Conservation (phyloP, 2,329 filamentous ascomycete genomes). For the Ceratocystis variospora region DNA sequence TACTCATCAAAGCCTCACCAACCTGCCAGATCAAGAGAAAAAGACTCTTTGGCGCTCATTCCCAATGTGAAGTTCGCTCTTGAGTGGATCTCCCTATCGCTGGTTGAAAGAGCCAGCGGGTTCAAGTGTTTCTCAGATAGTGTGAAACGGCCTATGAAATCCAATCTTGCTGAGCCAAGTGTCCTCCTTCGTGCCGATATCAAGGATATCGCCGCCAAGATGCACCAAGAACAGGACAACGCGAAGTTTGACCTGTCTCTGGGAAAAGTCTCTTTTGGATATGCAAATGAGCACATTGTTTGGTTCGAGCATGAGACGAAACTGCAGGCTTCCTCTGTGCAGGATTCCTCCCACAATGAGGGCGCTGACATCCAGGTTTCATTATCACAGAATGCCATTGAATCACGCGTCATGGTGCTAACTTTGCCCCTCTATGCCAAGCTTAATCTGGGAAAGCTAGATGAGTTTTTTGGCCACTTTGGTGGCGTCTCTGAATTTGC, state of each 20-base stretch:
- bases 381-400: conserved; percentile 33
- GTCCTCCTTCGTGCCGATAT: conserved; percentile 40
- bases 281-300: conserved; percentile 47
- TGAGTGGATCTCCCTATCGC: conserved; percentile 40
- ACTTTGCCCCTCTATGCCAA: conserved; percentile 65
- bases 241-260: conserved; percentile 23
- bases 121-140: conserved; percentile 38
- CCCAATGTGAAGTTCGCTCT: conserved; percentile 32
- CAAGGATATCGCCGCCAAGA: conserved; percentile 25
- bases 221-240: neutral
- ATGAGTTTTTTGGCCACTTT: conserved; percentile 78
- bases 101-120: conserved; percentile 41
- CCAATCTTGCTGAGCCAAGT: conserved; percentile 24
- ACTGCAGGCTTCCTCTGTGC: conserved; percentile 47
- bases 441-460: conserved; percentile 65
- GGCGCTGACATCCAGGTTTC: conserved; percentile 46
- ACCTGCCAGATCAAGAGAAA: neutral
- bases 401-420: conserved; percentile 47
- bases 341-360: conserved; percentile 42
- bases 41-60: conserved; percentile 10
- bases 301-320: conserved; percentile 46
- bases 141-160: conserved; percentile 21
- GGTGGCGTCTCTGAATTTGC: conserved; percentile 84
- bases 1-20: neutral
- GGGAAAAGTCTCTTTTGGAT: conserved; percentile 43